Conservation (phyloP, 306 rosid species). For the Dicorynia guianensis region DNA sequence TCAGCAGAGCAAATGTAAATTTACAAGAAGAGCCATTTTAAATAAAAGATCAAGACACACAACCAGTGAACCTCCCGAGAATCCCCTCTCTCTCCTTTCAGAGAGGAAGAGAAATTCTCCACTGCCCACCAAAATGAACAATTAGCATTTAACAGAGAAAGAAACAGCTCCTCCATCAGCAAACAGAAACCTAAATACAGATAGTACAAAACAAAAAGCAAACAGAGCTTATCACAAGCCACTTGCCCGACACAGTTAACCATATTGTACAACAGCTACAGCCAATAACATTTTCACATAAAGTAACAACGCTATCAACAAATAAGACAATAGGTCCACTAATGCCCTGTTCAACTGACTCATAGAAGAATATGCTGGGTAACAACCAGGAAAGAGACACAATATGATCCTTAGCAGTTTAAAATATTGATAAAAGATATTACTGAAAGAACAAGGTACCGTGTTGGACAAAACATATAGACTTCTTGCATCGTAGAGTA, state of each 20-base stretch:
- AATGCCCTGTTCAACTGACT: not conserved
- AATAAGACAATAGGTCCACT: not conserved
- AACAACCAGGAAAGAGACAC: not conserved
- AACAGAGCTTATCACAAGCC: not conserved
- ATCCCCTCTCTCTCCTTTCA: conserved; percentile 20
- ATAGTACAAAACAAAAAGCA: not conserved
- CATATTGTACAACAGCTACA: not conserved
- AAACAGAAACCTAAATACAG: not conserved
- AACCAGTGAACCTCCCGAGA: conserved; percentile 28
- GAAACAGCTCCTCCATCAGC: not conserved
- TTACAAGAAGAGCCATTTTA: conserved; percentile 6
- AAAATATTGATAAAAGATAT: not conserved
- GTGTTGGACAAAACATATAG: not conserved
- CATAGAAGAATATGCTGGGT: not conserved
- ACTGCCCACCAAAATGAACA: conserved; percentile 4
- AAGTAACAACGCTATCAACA: no score
- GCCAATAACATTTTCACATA: not conserved
- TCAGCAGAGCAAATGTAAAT: conserved; percentile 11
- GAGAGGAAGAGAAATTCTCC: conserved; percentile 17
- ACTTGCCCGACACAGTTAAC: not conserved
- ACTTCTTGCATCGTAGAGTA: not conserved
- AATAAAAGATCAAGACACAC: conserved; percentile 13
- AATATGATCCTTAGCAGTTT: not conserved
- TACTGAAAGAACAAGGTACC: not conserved
- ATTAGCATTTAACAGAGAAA: conserved; percentile 7